Evolutionary conservation across 2,329 filamentous ascomycete genomes (phyloP), one percentile per base, ranked within the genome.

Genomic region (Microthyrium microscopicum): DNA sequence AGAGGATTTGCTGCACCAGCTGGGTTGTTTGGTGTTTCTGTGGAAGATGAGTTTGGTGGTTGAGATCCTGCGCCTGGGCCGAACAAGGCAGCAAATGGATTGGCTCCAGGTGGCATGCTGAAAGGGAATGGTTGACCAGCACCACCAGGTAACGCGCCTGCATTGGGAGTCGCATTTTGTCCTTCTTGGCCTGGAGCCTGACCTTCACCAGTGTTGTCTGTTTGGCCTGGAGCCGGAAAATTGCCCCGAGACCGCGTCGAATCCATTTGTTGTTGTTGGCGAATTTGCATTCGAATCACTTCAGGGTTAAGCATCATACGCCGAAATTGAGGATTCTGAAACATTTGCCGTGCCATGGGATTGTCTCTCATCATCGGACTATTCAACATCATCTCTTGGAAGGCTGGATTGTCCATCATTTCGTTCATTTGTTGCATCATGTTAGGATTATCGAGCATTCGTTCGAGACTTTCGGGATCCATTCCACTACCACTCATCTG

Each of bases 301-400:
- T 83, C 72, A 4, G 89, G 89, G 50, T 91, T 84, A 40, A 83
- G 87, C 67, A 98, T 77, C 79, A 95, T 89, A 33, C 79, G 69
- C 47, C 89, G 72, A 58, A 95, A 84, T 41, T 84, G 70, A 0
- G 85, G 85, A 17, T 85, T 89, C 39, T 83, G 76, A 46, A 98
- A 71, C 56, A 94, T 77, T 49, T 91, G 73, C 44, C 84, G 73
- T 16, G 81, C 80, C 66, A 83, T 77, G 3, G 89, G 89, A 51
- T 93, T 93, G 49, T 78, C 73, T 46, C 89, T 73, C 46, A 98
- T 84, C 69, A 95, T 63, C 3, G 62, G 62, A 39, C 55, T 62
- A 40, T 65, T 56, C 26, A 58, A 50, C 45, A 66, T 81, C 70
- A 91, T 82, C 50, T 95, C 83, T 50, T 95, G 70, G 46, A 98